These are phyloP conservation scores for Acacia acuminata DNA, from an alignment of 306 rosid genomes.

Conservation along the genomic window DNA sequence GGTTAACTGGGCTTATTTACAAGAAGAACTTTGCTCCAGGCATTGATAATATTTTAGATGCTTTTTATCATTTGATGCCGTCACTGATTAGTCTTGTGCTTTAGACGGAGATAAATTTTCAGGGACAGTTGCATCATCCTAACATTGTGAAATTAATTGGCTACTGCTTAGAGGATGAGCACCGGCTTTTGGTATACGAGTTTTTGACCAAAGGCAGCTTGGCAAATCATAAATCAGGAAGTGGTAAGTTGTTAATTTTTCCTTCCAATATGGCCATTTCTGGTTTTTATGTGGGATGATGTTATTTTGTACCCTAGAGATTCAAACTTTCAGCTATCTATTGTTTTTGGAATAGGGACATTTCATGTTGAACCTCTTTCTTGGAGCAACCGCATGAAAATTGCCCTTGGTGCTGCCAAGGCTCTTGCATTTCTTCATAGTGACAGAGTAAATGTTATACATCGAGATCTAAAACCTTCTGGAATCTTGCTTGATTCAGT, in stretches of 20 bases:
- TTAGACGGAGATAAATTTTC: conserved; percentile 84
- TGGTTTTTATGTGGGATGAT: conserved; percentile 3
- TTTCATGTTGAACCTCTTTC: conserved; percentile 85
- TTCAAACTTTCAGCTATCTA: conserved; percentile 10
- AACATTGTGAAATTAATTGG: conserved; percentile 90
- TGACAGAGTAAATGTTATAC: conserved; percentile 86
- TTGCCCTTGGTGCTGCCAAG: conserved; percentile 87
- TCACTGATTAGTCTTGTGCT: conserved; percentile 35
- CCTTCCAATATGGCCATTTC: conserved; percentile 12
- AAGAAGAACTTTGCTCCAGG: conserved; percentile 1
- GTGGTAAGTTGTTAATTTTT: conserved; percentile 53
- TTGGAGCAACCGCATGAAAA: conserved; percentile 82
- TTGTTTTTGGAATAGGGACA: conserved; percentile 60
- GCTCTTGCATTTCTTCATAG: conserved; percentile 97
- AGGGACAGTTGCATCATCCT: conserved; percentile 89
- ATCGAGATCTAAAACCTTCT: conserved; percentile 83
- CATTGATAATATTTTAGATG: conserved; percentile 23
- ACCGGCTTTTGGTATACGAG: conserved; percentile 85
- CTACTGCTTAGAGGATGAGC: conserved; percentile 94
- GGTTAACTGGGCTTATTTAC: conserved; percentile 14
- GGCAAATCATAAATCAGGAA: conserved; percentile 87
- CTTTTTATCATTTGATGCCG: not conserved
- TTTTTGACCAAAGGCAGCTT: conserved; percentile 82
- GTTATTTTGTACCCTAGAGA: not conserved
- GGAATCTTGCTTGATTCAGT: conserved; percentile 85